A percentile compares a stretch with the other conserved stretches of the same genome.
These are phyloP conservation scores for Termitomyces sp. DNA, from an alignment of 768 basidiomycete species.

Conservation along the genomic window DNA sequence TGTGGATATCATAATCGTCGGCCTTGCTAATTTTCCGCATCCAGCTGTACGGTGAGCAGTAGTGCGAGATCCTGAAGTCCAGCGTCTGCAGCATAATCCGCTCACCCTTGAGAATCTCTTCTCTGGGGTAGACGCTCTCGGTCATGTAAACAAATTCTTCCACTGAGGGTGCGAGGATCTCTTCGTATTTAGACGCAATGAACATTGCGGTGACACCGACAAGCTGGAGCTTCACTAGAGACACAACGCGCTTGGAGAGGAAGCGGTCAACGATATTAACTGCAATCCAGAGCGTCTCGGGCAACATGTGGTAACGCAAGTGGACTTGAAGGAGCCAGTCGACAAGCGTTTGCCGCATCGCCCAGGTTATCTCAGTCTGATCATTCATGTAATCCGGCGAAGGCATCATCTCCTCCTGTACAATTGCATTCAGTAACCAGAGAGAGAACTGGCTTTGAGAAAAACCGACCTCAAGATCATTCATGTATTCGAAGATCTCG, in stretches of 20 bases:
- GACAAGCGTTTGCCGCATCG: slow-evolving; percentile 93
- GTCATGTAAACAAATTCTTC: slow-evolving; percentile 99
- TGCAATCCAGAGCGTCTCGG: slow-evolving; percentile 98
- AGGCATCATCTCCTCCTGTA: slow-evolving; percentile 83
- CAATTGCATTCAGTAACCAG: slow-evolving; percentile 15
- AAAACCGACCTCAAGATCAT: slow-evolving; percentile 74
- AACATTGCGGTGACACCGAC: slow-evolving; percentile 99
- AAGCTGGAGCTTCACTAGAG: slow-evolving; percentile 86
- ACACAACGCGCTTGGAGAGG: slow-evolving; percentile 83
- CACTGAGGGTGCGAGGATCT: slow-evolving; percentile 93
- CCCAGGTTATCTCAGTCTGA: slow-evolving; percentile 89
- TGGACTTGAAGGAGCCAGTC: slow-evolving; percentile 99
- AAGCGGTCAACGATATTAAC: slow-evolving; percentile 96
- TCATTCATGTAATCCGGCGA: slow-evolving; percentile 89
- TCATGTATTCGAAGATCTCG: slow-evolving; percentile 97
- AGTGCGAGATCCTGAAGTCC: slow-evolving; percentile 92
- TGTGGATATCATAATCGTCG: slow-evolving; percentile 98
- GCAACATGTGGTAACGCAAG: slow-evolving; percentile 97
- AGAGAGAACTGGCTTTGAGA: not conserved
- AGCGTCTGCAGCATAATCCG: slow-evolving; percentile 93
- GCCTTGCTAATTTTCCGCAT: slow-evolving; percentile 98
- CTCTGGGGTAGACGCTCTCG: slow-evolving; percentile 87
- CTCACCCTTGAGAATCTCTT: slow-evolving; percentile 98
- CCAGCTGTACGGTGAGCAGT: slow-evolving; percentile 99
- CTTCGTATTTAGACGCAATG: slow-evolving; percentile 98